Percentiles rank a stretch among this genome's conserved stretches.
These are phyloP conservation scores for Thalassia testudinum DNA, from an alignment of 116 monocot genomes.

Conservation along the genomic window DNA sequence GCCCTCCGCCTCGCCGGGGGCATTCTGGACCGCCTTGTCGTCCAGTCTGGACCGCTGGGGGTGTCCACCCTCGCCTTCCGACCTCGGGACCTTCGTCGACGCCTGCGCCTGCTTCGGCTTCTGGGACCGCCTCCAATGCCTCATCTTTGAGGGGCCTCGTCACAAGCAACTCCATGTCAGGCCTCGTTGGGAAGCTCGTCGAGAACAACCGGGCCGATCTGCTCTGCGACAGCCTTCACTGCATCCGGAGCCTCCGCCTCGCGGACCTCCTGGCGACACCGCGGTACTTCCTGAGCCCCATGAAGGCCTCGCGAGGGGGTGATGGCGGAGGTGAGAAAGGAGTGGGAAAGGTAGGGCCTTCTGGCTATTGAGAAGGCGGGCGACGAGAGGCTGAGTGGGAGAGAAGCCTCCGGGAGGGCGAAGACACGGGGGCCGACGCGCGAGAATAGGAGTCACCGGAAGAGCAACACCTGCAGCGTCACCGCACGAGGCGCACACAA, in stretches of 20 bases:
- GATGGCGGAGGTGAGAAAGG: slow-evolving; percentile 40
- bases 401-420: too few species aligned
- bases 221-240: slow-evolving; percentile 30
- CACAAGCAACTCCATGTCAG: slow-evolving; percentile 4
- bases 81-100: slow-evolving; percentile 20
- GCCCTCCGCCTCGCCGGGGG: too few species aligned
- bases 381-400: slow-evolving; percentile 15
- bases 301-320: slow-evolving; percentile 18
- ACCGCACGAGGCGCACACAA: too few species aligned
- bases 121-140: slow-evolving; percentile 32
- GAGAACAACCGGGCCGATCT: slow-evolving; percentile 32
- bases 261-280: slow-evolving; percentile 26
- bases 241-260: slow-evolving; percentile 28
- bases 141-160: slow-evolving; percentile 23
- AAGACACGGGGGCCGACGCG: too few species aligned
- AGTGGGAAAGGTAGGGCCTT: slow-evolving; percentile 49
- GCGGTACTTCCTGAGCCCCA: slow-evolving; percentile 39
- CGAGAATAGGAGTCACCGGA: too few species aligned
- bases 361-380: slow-evolving; percentile 41
- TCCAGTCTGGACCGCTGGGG: too few species aligned
- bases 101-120: slow-evolving; percentile 28
- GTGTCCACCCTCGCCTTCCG: too few species aligned
- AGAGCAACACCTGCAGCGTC: too few species aligned
- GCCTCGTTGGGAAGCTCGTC: slow-evolving; percentile 34
- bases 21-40: too few species aligned